A percentile compares a stretch with the other conserved stretches of the same genome.
phyloP scores from a whole-genome alignment of 768 basidiomycete species.

The Phylloporus sp. region DNA sequence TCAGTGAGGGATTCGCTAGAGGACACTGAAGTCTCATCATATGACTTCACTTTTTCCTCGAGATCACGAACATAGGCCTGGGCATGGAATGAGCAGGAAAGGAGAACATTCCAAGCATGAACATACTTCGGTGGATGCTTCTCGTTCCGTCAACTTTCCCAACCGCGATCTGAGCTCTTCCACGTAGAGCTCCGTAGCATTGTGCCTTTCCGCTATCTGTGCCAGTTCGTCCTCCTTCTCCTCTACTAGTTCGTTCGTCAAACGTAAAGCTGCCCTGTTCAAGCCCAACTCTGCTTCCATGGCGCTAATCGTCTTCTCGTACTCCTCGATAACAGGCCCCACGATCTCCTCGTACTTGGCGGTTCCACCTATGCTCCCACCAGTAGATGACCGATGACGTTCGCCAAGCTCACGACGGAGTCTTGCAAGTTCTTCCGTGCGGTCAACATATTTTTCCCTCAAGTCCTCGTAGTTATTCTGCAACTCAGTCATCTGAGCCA shows the following conservation, averaged over 20 bases:
- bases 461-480: conserved; percentile 84
- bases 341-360: conserved; percentile 89
- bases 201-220: conserved; percentile 61
- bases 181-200: conserved; percentile 80
- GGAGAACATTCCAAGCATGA: neutral
- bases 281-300: conserved; percentile 91
- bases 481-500: conserved; percentile 78
- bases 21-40: conserved; percentile 72
- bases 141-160: conserved; percentile 80
- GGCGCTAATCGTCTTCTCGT: conserved; percentile 93
- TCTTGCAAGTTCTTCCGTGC: conserved; percentile 83
- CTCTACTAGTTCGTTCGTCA: conserved; percentile 89
- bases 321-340: conserved; percentile 97
- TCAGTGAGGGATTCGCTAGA: conserved; percentile 80
- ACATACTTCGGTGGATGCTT: conserved; percentile 85
- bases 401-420: conserved; percentile 77
- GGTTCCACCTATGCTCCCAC: conserved; percentile 64
- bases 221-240: conserved; percentile 84
- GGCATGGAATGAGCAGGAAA: neutral
- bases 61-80: conserved; percentile 92
- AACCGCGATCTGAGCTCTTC: conserved; percentile 81
- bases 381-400: conserved; percentile 53
- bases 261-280: conserved; percentile 80
- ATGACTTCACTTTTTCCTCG: conserved; percentile 85
- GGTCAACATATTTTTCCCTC: conserved; percentile 79